Conservation (phyloP, 2,329 filamentous ascomycete genomes). For the Aplosporella prunicola region DNA sequence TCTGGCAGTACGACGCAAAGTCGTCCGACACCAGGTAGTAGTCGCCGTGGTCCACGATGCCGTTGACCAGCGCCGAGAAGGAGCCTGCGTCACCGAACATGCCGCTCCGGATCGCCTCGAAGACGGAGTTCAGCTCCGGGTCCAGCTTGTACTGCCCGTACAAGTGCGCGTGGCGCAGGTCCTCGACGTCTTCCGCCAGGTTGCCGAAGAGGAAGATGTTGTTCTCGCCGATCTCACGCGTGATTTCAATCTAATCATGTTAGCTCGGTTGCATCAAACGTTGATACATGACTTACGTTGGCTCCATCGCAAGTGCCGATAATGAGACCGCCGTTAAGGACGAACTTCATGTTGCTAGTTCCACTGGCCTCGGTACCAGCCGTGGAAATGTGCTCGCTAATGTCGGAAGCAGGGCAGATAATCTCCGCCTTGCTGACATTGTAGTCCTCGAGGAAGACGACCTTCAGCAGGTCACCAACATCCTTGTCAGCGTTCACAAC, state of each 20-base stretch:
- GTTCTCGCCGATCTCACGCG: slow-evolving; percentile 87
- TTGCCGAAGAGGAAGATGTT: slow-evolving; percentile 99
- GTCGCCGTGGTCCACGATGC: slow-evolving; percentile 86
- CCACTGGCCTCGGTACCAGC: slow-evolving; percentile 84
- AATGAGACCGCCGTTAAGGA: slow-evolving; percentile 90
- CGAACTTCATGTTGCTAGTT: slow-evolving; percentile 99
- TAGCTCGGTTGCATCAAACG: background rate
- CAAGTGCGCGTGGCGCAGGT: slow-evolving; percentile 80
- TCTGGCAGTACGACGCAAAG: slow-evolving; percentile 89
- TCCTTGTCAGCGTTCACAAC: slow-evolving; percentile 91
- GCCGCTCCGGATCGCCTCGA: slow-evolving; percentile 68
- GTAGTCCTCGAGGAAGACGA: slow-evolving; percentile 96
- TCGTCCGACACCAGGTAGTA: slow-evolving; percentile 98
- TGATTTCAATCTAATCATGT: slow-evolving; percentile 72
- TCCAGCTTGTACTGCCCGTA: slow-evolving; percentile 76
- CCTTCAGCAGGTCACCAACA: slow-evolving; percentile 88
- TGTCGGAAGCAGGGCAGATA: slow-evolving; percentile 85
- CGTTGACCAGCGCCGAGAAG: slow-evolving; percentile 74
- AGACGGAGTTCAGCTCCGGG: slow-evolving; percentile 67
- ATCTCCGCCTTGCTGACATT: slow-evolving; percentile 99
- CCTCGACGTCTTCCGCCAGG: slow-evolving; percentile 90
- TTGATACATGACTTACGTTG: slow-evolving; percentile 55
- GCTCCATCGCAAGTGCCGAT: slow-evolving; percentile 97
- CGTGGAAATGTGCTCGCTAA: slow-evolving; percentile 97
- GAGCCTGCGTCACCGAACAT: slow-evolving; percentile 70